These are phyloP conservation scores for Trametes sp. DNA, from an alignment of 1,284 basidiomycete species.

Conservation along the genomic window DNA sequence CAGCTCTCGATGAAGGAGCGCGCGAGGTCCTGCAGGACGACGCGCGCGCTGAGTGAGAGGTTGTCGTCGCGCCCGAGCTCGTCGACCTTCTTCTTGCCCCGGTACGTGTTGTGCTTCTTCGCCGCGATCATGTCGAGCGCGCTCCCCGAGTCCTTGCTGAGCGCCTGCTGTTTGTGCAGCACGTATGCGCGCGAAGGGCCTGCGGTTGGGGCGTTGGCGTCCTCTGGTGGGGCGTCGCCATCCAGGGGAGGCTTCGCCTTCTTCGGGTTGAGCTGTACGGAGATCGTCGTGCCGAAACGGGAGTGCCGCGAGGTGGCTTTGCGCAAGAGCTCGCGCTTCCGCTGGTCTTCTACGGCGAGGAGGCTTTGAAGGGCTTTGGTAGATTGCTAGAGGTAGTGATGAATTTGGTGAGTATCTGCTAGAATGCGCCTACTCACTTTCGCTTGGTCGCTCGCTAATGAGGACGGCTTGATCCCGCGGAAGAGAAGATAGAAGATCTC, in stretches of 20 bases:
- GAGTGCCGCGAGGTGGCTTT: constrained; percentile 86
- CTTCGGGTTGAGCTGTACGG: constrained; percentile 72
- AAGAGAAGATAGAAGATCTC: constrained; percentile 92
- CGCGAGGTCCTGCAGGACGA: constrained; percentile 72
- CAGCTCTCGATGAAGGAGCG: constrained; percentile 79
- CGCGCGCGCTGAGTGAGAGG: constrained; percentile 76
- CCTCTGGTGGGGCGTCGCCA: background rate
- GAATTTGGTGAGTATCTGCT: constrained; percentile 15
- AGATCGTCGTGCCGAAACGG: constrained; percentile 92
- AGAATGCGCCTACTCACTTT: constrained; percentile 56
- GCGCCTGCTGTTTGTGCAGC: constrained; percentile 85
- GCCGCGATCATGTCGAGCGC: constrained; percentile 73
- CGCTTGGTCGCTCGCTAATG: constrained; percentile 70
- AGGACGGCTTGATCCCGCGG: constrained; percentile 73
- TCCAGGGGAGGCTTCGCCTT: constrained; percentile 43
- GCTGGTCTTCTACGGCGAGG: constrained; percentile 74
- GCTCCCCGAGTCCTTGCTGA: constrained; percentile 75
- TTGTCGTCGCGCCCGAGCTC: constrained; percentile 77
- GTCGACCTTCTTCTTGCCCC: constrained; percentile 74
- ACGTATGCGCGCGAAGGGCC: constrained; percentile 60
- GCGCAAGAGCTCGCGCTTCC: constrained; percentile 63
- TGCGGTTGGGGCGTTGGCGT: constrained; percentile 25
- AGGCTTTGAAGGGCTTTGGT: constrained; percentile 72
- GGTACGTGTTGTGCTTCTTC: constrained; percentile 73
- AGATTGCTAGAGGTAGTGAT: constrained; percentile 59